phyloP scores from a whole-genome alignment of 2,329 filamentous ascomycete genomes.

The Neonectria magnoliae region DNA sequence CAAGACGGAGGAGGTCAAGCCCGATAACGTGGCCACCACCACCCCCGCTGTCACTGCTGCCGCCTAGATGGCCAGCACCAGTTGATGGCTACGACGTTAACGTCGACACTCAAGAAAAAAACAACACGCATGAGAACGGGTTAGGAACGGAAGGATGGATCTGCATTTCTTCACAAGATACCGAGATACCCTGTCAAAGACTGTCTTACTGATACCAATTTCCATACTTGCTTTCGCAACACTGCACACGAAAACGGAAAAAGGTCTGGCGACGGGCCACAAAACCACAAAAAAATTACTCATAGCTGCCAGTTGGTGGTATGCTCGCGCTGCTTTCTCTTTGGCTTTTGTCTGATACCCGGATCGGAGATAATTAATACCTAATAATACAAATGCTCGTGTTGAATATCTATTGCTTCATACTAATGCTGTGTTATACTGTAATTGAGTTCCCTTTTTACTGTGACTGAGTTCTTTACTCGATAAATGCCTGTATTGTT shows the following conservation, averaged over 20 bases:
- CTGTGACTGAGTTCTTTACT: too few species aligned
- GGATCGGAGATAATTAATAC: conserved; percentile 54
- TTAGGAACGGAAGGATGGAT: conserved; percentile 60
- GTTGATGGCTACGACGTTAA: conserved; percentile 42
- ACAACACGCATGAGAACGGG: conserved; percentile 52
- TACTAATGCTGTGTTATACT: not conserved
- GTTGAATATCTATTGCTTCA: conserved; percentile 33
- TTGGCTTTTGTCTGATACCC: conserved; percentile 54
- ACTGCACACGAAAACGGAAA: conserved; percentile 31
- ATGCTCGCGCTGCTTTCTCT: conserved; percentile 41
- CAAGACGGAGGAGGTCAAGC: conserved; percentile 53
- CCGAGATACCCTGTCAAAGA: conserved; percentile 65
- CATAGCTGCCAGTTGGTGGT: conserved; percentile 31
- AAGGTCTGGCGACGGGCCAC: conserved; percentile 29
- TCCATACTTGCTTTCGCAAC: conserved; percentile 45
- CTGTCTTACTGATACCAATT: conserved; percentile 58
- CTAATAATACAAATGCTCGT: conserved; percentile 55
- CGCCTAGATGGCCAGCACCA: conserved; percentile 54
- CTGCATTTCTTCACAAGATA: conserved; percentile 64
- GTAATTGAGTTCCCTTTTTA: not conserved
- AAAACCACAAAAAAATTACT: conserved; percentile 37
- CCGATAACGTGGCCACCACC: conserved; percentile 52
- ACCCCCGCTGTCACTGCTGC: conserved; percentile 62
- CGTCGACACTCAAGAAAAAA: conserved; percentile 38
- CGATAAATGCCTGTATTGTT: too few species aligned